Percentiles rank a stretch among this genome's conserved stretches.
phyloP scores from a whole-genome alignment of 164 flowering plant species.

The Dillenia turbinata region DNA sequence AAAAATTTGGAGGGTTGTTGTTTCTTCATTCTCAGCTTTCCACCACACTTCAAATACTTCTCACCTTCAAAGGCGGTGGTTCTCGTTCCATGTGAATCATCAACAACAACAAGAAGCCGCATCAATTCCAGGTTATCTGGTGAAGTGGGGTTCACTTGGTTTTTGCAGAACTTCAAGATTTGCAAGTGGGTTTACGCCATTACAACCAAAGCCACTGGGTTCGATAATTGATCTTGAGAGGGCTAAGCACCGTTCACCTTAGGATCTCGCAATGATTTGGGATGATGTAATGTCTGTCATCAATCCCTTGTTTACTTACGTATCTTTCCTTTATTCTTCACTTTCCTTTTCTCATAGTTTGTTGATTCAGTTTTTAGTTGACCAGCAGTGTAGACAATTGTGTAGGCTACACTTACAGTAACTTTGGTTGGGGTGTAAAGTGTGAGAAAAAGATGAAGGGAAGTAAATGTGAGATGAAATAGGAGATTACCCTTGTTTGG shows the following conservation, averaged over 20 bases:
- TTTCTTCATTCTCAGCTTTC: conserved; percentile 9
- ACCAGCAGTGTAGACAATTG: too few relatives aligned
- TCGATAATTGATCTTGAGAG: conserved; percentile 78
- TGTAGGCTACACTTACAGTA: too few relatives aligned
- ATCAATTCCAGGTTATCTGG: conserved; percentile 38
- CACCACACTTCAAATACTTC: conserved; percentile 11
- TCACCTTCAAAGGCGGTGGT: conserved; percentile 11
- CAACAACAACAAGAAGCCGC: conserved; percentile 7
- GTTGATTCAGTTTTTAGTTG: background rate
- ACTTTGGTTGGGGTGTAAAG: too few relatives aligned
- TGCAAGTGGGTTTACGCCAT: conserved; percentile 76
- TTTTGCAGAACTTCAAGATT: conserved; percentile 48
- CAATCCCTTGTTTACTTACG: background rate
- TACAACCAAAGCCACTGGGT: conserved; percentile 71
- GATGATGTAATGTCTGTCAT: conserved; percentile 56
- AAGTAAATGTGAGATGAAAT: too few relatives aligned
- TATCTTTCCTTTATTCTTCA: background rate
- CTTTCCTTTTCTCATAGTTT: background rate
- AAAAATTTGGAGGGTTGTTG: conserved; percentile 17
- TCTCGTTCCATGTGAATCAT: conserved; percentile 11
- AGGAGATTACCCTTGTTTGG: too few relatives aligned
- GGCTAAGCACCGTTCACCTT: conserved; percentile 49
- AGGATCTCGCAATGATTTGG: conserved; percentile 71
- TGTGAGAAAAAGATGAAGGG: too few relatives aligned
- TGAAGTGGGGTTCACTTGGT: conserved; percentile 65